These are phyloP conservation scores for Apiospora pterosperma DNA, from an alignment of 2,329 filamentous ascomycete species.

Conservation along the genomic window DNA sequence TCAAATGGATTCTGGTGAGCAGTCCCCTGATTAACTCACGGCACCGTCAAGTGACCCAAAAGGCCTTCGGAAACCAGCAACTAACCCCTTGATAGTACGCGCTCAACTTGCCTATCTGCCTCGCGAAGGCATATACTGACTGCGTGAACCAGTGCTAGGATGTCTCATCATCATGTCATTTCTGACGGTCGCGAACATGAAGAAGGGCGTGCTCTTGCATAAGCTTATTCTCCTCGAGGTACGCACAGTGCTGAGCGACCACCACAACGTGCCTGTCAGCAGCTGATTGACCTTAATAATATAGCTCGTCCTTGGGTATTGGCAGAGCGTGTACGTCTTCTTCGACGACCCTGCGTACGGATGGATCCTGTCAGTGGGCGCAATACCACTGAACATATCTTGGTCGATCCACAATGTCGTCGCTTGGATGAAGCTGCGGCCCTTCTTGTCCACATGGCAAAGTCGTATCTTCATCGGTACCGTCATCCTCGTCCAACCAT, in stretches of 20 bases:
- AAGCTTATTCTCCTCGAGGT: conserved; percentile 49
- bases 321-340: conserved; percentile 59
- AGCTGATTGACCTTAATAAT: neutral
- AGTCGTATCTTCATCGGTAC: conserved; percentile 56
- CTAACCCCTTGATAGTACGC: neutral
- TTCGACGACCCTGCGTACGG: conserved; percentile 43
- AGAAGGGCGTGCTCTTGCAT: conserved; percentile 41
- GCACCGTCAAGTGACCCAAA: neutral
- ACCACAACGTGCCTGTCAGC: neutral
- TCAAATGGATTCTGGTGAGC: neutral
- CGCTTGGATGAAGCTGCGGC: conserved; percentile 64
- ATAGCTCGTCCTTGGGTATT: conserved; percentile 52
- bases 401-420: conserved; percentile 65
- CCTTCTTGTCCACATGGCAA: conserved; percentile 49
- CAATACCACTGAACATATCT: conserved; percentile 58
- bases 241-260: neutral
- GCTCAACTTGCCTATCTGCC: neutral
- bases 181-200: conserved; percentile 48
- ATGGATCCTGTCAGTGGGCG: conserved; percentile 61
- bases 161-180: conserved; percentile 44
- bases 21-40: neutral
- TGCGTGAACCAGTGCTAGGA: conserved; percentile 34
- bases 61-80: neutral
- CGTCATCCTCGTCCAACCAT: conserved; percentile 56
- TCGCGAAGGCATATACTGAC: neutral